Evolutionary conservation across 2,329 filamentous ascomycete genomes (phyloP).

Genomic region (Diaporthe velutina): DNA sequence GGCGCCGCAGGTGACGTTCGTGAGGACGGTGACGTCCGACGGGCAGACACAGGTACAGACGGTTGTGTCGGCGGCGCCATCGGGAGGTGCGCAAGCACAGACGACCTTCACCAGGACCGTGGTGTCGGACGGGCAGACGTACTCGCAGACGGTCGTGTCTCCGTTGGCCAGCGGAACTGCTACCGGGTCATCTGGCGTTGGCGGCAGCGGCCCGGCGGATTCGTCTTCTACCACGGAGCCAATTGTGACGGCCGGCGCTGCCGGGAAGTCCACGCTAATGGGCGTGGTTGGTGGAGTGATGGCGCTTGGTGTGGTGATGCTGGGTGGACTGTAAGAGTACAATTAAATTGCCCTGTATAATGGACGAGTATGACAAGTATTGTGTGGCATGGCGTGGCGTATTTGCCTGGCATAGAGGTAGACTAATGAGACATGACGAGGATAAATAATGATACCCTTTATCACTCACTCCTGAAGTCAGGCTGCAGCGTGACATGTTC

Average conservation of each 20-base stretch:
- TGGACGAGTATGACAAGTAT: neutral
- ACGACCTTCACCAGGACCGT: slow-evolving; percentile 14
- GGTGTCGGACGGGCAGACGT: slow-evolving; percentile 15
- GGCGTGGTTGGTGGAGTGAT: neutral
- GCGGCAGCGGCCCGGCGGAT: neutral
- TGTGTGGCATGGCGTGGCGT: neutral
- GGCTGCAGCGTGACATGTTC: neutral
- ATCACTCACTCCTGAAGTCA: too few relatives aligned
- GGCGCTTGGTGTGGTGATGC: neutral
- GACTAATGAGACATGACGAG: neutral
- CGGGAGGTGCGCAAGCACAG: neutral
- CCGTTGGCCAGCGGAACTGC: slow-evolving; percentile 3
- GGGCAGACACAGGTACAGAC: slow-evolving; percentile 14
- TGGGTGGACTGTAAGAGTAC: neutral
- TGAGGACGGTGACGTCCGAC: slow-evolving; percentile 17
- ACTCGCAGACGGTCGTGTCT: slow-evolving; percentile 19
- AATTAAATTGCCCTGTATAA: neutral
- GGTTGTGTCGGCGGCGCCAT: neutral
- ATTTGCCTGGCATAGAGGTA: neutral
- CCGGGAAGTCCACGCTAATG: neutral
- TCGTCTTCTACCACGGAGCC: neutral
- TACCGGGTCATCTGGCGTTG: neutral
- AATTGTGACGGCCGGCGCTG: slow-evolving; percentile 11
- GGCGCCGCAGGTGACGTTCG: neutral
- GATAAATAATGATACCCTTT: neutral